phyloP scores from a whole-genome alignment of 2,329 filamentous ascomycete species.

The Pseudogymnoascus sp. region DNA sequence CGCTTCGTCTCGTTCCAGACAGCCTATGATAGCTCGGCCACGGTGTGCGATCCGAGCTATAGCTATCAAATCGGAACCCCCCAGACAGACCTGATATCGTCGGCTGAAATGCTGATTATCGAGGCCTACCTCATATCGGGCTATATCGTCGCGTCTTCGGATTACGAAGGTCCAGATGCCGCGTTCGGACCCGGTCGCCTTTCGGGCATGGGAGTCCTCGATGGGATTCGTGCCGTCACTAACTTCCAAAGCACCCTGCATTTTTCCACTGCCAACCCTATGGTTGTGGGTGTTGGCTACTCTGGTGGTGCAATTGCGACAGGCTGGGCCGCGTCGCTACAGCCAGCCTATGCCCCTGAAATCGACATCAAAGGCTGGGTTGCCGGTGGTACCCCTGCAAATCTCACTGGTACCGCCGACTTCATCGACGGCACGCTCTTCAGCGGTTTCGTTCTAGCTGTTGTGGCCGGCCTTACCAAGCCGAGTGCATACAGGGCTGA shows the following conservation, averaged over 20 bases:
- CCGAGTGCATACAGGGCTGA: no score
- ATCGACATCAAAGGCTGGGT: no score
- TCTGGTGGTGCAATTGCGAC: constrained; percentile 46
- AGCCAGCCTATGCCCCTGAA: constrained; percentile 45
- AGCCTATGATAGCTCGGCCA: constrained; percentile 32
- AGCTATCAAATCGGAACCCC: constrained; percentile 27
- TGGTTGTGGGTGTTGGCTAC: constrained; percentile 34
- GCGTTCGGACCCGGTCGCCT: constrained; percentile 14
- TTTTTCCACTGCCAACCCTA: not conserved
- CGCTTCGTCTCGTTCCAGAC: constrained; percentile 37
- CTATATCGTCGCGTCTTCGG: constrained; percentile 18
- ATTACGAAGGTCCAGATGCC: constrained; percentile 19
- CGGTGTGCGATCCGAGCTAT: constrained; percentile 35
- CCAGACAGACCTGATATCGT: no score
- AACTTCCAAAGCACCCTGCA: no score
- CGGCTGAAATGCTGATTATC: not conserved
- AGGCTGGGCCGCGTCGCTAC: constrained; percentile 46
- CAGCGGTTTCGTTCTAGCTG: no score
- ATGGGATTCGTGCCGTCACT: constrained; percentile 18
- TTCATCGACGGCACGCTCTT: no score
- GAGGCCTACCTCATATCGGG: constrained; percentile 13
- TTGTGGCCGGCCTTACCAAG: no score
- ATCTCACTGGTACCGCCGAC: no score
- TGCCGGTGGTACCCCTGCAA: no score
- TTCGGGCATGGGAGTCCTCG: constrained; percentile 17